Evolutionary conservation across 371 early-diverging fungal species (phyloP), one percentile per base, ranked within the genome.

Genomic region (Mucor racemosus): DNA sequence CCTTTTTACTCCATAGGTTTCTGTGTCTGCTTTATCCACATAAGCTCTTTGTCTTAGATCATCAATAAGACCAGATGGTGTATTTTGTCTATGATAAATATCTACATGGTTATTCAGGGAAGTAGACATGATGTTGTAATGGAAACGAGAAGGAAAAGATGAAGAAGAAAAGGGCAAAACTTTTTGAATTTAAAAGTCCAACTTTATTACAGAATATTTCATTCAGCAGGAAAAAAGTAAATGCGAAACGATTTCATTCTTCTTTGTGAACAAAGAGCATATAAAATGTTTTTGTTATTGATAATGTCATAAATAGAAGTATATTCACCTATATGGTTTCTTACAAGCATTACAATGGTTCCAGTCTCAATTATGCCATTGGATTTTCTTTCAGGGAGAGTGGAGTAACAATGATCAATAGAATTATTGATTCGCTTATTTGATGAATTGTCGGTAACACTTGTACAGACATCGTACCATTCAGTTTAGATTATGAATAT

Each of bases 41-140:
- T 34, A 58, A 10, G 74, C 76, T 41, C 58, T 38, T 21, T 70
- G 61, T 42, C 64, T 40, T 50, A 76, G 21, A 39, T 76, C 71
- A 4, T 50, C 50, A 50, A 50, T 50, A 17, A 50, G 7, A 21
- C 50, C 17, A 11, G 50, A 26, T 21, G 50, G 26, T 38, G 38
- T 11, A 11, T 11, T 38, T 38, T 38, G 1, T 50, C 26, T 50
- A 50, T 50, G 50, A 0, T 26, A 26, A 11, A 50, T 50, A 50
- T 50, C 26, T 50, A 50, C 50, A 50, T 50, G 50, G 13, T 5
- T 50, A 21, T 50, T 50, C 7, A 50, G 21, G 1, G 50, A 50
- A 26, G 50, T 50, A 26, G 50, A 50, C 50, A 50, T 50, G 11
- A 26, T 26, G 10, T 21, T 9, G 50, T 7, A 44, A 44, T n/a